A percentile compares a stretch with the other conserved stretches of the same genome.
phyloP scores from a whole-genome alignment of 2,329 filamentous ascomycete species.

The Verticillium isaacii region DNA sequence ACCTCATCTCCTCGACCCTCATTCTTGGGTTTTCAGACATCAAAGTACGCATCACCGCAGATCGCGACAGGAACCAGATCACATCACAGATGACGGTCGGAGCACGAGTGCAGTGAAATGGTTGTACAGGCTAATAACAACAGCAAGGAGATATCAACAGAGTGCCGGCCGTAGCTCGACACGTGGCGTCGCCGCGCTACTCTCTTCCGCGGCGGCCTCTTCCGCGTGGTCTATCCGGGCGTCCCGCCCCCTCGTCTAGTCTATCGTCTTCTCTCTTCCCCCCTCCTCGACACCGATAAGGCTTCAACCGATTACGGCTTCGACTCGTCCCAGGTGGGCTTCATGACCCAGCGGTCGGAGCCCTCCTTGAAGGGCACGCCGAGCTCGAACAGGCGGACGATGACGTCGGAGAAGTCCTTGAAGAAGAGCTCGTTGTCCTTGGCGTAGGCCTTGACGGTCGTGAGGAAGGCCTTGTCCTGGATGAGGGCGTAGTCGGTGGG shows the following conservation, averaged over 20 bases:
- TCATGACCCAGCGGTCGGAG: conserved; percentile 59
- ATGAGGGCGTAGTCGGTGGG: conserved; percentile 85
- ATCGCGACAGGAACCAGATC: not conserved
- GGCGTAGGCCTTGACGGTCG: conserved; percentile 80
- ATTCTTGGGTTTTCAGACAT: not conserved
- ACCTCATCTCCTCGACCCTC: not conserved
- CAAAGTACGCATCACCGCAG: not conserved
- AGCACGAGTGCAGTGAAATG: not conserved
- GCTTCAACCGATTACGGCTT: not conserved
- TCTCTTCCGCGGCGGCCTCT: not conserved
- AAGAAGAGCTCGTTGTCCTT: conserved; percentile 91
- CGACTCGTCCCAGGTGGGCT: conserved; percentile 35
- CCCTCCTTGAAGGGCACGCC: conserved; percentile 80
- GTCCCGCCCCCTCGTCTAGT: not conserved
- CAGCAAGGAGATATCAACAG: not conserved
- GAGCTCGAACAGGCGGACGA: conserved; percentile 84
- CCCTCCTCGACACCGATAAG: not conserved
- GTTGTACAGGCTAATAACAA: not conserved
- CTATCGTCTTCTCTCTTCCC: conserved; percentile 3
- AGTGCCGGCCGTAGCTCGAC: not conserved
- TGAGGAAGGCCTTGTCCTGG: conserved; percentile 81
- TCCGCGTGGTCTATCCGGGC: not conserved
- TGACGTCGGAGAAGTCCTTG: conserved; percentile 78
- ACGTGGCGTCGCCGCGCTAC: not conserved
- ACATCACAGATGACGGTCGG: not conserved